Percentiles rank a stretch among this genome's conserved stretches.
phyloP scores from a whole-genome alignment of 352 stramenopile genomes.

The Globisporangium nagaii region DNA sequence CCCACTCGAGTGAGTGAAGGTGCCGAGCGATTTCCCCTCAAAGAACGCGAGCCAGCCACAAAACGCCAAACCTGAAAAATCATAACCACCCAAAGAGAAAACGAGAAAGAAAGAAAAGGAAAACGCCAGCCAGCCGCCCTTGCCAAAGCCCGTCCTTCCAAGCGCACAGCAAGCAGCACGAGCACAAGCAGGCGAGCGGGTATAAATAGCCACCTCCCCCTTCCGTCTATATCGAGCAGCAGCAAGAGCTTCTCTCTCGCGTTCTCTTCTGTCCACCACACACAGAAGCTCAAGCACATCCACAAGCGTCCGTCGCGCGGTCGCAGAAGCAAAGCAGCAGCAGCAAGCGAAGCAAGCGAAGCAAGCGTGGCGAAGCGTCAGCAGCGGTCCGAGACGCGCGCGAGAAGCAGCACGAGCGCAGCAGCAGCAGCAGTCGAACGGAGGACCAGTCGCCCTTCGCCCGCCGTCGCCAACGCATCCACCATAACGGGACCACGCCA shows the following conservation, averaged over 20 bases:
- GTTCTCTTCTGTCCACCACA: neutral
- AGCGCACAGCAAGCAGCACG: neutral
- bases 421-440: neutral
- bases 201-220: slow-evolving; percentile 3
- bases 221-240: slow-evolving; percentile 3
- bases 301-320: slow-evolving; percentile 1
- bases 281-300: neutral
- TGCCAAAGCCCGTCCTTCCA: neutral
- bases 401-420: neutral
- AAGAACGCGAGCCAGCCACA: neutral
- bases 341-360: neutral
- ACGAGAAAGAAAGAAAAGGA: neutral
- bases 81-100: neutral
- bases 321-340: too few species aligned
- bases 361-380: slow-evolving; percentile 10
- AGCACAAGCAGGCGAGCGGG: neutral
- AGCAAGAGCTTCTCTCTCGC: neutral
- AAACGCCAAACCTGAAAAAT: neutral
- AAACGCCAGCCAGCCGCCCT: slow-evolving; percentile 8
- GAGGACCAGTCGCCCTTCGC: too few species aligned
- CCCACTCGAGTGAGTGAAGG: neutral
- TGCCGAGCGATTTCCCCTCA: neutral
- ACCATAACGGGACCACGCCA: slow-evolving; percentile 20
- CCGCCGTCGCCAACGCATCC: slow-evolving; percentile 3
- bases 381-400: neutral